These are phyloP conservation scores for Chlorella sp. DNA, from an alignment of 139 green algal genomes.

Conservation along the genomic window DNA sequence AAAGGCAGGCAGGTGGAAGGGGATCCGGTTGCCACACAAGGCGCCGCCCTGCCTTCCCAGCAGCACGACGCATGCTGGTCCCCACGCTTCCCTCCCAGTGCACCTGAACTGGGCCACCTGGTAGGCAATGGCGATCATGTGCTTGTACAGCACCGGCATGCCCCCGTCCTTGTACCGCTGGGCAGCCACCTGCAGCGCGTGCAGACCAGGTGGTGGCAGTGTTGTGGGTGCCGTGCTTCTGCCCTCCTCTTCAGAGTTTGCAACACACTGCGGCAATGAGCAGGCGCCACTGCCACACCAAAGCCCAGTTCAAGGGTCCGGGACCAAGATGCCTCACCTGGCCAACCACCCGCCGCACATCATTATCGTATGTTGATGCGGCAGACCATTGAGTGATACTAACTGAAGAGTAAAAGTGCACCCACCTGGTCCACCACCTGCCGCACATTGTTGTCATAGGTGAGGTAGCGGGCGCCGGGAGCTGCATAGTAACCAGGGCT, in stretches of 20 bases:
- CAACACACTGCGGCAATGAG: no score
- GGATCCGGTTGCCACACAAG: neutral
- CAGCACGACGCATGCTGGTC: no score
- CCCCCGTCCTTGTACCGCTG: neutral
- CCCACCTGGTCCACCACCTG: conserved; percentile 9
- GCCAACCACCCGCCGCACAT: no score
- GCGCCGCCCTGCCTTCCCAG: neutral
- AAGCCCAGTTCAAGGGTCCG: no score
- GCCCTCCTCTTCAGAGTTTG: no score
- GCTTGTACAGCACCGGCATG: conserved; percentile 34
- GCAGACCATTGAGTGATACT: no score
- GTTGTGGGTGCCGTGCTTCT: no score
- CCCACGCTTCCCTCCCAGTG: neutral
- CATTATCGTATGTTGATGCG: no score
- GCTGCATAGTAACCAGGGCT: neutral
- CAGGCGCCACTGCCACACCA: no score
- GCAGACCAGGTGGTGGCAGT: no score
- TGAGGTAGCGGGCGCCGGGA: neutral
- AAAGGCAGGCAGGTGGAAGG: neutral
- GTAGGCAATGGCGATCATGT: conserved; percentile 25
- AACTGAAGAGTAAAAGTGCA: neutral
- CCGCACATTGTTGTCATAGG: conserved; percentile 34
- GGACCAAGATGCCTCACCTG: no score
- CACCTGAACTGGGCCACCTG: conserved; percentile 34
- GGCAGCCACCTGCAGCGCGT: neutral